These are phyloP conservation scores for Dichotomocladium elegans DNA, from an alignment of 371 early-diverging fungal species.

Conservation along the genomic window DNA sequence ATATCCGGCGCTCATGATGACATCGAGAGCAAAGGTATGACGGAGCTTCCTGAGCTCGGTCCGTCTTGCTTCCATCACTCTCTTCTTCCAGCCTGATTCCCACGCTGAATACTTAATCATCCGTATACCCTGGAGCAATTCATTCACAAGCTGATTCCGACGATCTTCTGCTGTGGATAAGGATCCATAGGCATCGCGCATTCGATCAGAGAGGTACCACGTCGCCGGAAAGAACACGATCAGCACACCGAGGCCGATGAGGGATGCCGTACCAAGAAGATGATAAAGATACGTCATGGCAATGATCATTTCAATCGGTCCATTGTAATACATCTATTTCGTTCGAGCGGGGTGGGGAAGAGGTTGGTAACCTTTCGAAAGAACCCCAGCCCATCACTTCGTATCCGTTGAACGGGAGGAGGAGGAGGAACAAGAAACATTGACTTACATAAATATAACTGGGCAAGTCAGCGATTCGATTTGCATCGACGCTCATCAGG, in stretches of 20 bases:
- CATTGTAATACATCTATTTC: conserved; percentile 38
- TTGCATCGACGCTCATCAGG: conserved; percentile 77
- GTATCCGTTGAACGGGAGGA: no score
- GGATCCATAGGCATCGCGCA: conserved; percentile 14
- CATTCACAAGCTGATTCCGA: conserved; percentile 46
- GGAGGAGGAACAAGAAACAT: not conserved
- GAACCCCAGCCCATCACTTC: not conserved
- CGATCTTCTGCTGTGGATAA: conserved; percentile 32
- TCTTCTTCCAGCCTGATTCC: conserved; percentile 57
- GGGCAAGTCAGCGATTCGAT: conserved; percentile 40
- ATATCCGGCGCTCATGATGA: conserved; percentile 37
- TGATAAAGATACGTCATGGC: conserved; percentile 44
- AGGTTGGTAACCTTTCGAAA: not conserved
- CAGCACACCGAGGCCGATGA: conserved; percentile 50
- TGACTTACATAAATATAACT: conserved; percentile 37
- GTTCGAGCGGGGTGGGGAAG: no score
- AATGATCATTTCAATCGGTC: conserved; percentile 51
- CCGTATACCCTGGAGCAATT: conserved; percentile 63
- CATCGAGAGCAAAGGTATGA: conserved; percentile 30
- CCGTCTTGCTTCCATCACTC: conserved; percentile 46
- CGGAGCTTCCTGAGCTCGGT: conserved; percentile 46
- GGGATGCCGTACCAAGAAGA: conserved; percentile 46
- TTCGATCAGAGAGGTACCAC: conserved; percentile 33
- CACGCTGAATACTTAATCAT: conserved; percentile 70
- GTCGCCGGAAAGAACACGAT: conserved; percentile 57